Conservation (phyloP, 2,329 filamentous ascomycete genomes). For the Bretziella fagacearum region DNA sequence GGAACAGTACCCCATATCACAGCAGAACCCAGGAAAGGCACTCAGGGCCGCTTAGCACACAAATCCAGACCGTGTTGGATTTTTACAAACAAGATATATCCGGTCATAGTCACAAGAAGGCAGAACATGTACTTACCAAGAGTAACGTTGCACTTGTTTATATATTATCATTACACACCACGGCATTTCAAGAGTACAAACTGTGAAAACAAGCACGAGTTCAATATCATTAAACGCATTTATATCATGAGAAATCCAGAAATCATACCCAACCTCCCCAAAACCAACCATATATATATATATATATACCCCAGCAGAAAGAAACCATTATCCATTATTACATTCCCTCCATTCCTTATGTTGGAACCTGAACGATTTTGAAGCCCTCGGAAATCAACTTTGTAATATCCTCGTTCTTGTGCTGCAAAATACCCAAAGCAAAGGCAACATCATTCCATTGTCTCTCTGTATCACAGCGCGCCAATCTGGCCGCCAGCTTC, state of each 20-base stretch:
- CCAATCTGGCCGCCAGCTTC: slow-evolving; percentile 75
- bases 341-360: slow-evolving; percentile 23
- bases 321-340: background rate
- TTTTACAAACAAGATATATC: too few species aligned
- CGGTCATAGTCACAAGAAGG: too few species aligned
- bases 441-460: slow-evolving; percentile 98
- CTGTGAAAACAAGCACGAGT: too few species aligned
- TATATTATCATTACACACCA: too few species aligned
- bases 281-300: too few species aligned
- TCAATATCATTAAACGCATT: too few species aligned
- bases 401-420: slow-evolving; percentile 80
- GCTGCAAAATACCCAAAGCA: slow-evolving; percentile 71
- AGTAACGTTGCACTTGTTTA: too few species aligned
- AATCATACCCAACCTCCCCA: too few species aligned
- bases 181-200: too few species aligned
- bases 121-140: too few species aligned
- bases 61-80: background rate
- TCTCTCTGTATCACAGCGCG: slow-evolving; percentile 74
- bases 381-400: slow-evolving; percentile 63
- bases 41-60: background rate
- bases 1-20: background rate
- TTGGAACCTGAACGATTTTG: slow-evolving; percentile 47
- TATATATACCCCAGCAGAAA: background rate
- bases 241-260: too few species aligned
- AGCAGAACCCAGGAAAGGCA: background rate